Percentiles rank a stretch among this genome's conserved stretches.
phyloP scores from a whole-genome alignment of 2,329 filamentous ascomycete species.

The Botrytis galanthina region DNA sequence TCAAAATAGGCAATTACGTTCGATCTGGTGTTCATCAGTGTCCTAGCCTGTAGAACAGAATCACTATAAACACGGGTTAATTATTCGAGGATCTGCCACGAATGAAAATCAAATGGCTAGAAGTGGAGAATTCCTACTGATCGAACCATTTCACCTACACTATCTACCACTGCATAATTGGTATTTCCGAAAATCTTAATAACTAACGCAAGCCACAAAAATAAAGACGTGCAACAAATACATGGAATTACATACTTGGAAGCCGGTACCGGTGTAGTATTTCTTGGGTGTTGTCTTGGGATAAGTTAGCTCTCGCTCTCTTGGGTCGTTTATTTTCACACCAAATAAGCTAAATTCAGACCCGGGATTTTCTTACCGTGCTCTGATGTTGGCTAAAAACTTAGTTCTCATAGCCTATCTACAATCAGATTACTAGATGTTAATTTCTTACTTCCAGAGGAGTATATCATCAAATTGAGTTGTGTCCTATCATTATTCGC shows the following conservation, averaged over 20 bases:
- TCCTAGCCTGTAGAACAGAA: accelerated
- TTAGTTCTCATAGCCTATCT: not conserved
- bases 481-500: not conserved
- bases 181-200: not conserved
- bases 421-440: not conserved
- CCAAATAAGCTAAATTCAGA: not conserved
- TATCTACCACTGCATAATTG: not conserved
- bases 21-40: not conserved
- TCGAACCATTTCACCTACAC: not conserved
- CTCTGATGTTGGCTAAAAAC: not conserved
- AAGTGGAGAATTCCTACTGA: not conserved
- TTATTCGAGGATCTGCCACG: not conserved
- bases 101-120: not conserved
- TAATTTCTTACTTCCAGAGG: not conserved
- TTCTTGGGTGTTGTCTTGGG: not conserved
- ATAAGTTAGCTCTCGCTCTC: not conserved
- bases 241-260: not conserved
- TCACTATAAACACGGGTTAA: not conserved
- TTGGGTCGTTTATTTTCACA: not conserved
- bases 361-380: not conserved
- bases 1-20: not conserved
- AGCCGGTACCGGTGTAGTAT: not conserved
- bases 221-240: not conserved
- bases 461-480: not conserved
- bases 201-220: not conserved